Evolutionary conservation across 2,329 filamentous ascomycete genomes (phyloP).

Genomic region (Pseudogymnoascus sp.): DNA sequence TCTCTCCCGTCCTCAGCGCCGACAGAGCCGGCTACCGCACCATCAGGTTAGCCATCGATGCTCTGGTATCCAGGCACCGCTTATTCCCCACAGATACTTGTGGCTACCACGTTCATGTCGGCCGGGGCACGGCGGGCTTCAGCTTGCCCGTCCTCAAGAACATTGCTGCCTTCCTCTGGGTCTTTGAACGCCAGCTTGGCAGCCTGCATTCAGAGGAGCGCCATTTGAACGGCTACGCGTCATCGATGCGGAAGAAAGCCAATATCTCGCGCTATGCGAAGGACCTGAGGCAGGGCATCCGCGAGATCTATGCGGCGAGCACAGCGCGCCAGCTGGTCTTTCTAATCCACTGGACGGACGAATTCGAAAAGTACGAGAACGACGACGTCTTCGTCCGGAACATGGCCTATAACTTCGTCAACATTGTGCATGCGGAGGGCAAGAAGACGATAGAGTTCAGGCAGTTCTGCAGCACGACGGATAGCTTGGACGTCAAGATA

Average conservation of each 20-base stretch:
- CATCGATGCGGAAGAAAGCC: background rate
- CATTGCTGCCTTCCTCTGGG: slow-evolving; percentile 21
- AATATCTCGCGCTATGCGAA: background rate
- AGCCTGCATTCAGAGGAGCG: slow-evolving; percentile 20
- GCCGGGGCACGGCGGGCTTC: slow-evolving; percentile 21
- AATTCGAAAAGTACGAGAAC: background rate
- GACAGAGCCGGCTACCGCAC: background rate
- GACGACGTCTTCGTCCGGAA: background rate
- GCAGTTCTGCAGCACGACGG: background rate
- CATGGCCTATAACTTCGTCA: background rate
- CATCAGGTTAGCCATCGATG: background rate
- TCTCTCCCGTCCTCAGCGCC: background rate
- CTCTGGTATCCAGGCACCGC: slow-evolving; percentile 16
- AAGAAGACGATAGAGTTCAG: background rate
- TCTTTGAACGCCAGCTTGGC: slow-evolving; percentile 25
- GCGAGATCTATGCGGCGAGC: background rate
- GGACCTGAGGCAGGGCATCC: background rate
- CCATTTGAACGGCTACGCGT: background rate
- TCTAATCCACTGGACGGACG: background rate
- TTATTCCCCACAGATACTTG: slow-evolving; percentile 20
- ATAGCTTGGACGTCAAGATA: background rate
- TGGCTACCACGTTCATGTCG: slow-evolving; percentile 29
- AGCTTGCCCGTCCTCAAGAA: slow-evolving; percentile 23
- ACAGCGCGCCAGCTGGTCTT: background rate
- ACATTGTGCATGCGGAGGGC: background rate